Conservation (phyloP, 768 basidiomycete species). For the Mrakia gelida region DNA sequence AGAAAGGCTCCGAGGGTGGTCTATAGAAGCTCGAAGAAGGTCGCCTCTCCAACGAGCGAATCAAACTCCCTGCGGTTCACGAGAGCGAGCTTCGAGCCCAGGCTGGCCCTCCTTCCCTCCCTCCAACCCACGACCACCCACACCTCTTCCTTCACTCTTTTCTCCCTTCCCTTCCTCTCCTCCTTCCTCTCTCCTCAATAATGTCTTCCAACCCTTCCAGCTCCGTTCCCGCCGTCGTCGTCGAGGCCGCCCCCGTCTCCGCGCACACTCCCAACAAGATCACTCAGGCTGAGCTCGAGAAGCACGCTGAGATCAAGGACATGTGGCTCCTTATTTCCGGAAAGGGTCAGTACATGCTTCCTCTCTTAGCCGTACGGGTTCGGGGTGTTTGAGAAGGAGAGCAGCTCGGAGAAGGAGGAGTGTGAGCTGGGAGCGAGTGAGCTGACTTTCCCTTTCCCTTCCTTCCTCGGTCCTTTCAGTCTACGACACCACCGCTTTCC, state of each 20-base stretch:
- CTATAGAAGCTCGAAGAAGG: too few relatives aligned
- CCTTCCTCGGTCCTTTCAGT: constrained; percentile 6
- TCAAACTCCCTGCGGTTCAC: not conserved
- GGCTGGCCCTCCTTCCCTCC: not conserved
- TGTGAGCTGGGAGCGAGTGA: not conserved
- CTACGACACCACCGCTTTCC: constrained; percentile 30
- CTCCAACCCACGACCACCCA: not conserved
- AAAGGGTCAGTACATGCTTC: constrained; percentile 20
- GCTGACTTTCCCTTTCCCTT: constrained; percentile 11
- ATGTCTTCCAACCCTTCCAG: constrained; percentile 30
- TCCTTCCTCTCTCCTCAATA: not conserved
- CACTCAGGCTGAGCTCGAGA: constrained; percentile 30
- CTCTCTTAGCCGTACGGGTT: not conserved
- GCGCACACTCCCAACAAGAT: constrained; percentile 16
- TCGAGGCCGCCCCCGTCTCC: not conserved
- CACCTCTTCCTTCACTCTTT: not conserved
- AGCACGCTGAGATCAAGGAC: constrained; percentile 27
- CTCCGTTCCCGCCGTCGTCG: constrained; percentile 25
- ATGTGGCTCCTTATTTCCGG: constrained; percentile 31
- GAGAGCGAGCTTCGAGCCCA: not conserved
- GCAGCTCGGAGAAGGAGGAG: not conserved
- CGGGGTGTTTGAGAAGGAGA: not conserved
- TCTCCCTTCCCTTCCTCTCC: not conserved
- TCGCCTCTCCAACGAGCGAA: not conserved
- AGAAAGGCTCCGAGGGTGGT: too few relatives aligned